Base-by-base conservation (phyloP, 2,329 filamentous ascomycete species). In the Aspergillus persii region DNA sequence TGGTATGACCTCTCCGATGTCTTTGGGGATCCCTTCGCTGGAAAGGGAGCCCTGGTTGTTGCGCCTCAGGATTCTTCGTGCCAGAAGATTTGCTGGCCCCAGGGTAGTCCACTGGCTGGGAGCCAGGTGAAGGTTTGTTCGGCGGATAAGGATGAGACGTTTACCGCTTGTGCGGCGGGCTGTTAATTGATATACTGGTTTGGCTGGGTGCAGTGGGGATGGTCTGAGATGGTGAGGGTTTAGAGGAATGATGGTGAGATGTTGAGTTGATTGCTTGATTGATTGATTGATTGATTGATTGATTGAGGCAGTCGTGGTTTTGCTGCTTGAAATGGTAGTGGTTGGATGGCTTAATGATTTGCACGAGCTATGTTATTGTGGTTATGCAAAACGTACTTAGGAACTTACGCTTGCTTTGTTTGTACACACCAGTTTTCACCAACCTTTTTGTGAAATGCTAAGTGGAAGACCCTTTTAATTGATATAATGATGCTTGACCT, bases 1-100 rank as follows among this genome's bases (percentile, higher is more conserved):
- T 77, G 73, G 65, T 80, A 80, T 57, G 77, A 79, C 54, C 65
- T 80, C 57, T 76, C 72, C 4, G 73, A 76, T 66, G 76, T 80
- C 56, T 76, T 76, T 52, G 77, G 77, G 3, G 73, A 77, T 57
- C 69, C 77, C 8, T 80, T 80, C 64, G 66, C 66, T 1, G 71
- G 73, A 3, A 59, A 63, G 7, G 18, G 18, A 23, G 47, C 63
- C 0, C 53, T 76, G 9, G 56, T 55, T 1, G 65, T 76, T 8
- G 59, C 63, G 12, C 66, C 71, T 7, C 66, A 61, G 5, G 63
- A 72, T 29, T 39, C 56, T 3, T 54, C 50, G 3, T 76, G 74
- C 54, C 59, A 58, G 26, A 60, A 56, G 3, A 69, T 76, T 48
- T 73, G 69, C 53, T 76, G 74, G 74, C 39, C 67, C 2, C 58